Percentiles rank a stretch among this genome's conserved stretches.
phyloP scores from a whole-genome alignment of 2,329 filamentous ascomycete genomes.

The Cordyceps tenuipes region DNA sequence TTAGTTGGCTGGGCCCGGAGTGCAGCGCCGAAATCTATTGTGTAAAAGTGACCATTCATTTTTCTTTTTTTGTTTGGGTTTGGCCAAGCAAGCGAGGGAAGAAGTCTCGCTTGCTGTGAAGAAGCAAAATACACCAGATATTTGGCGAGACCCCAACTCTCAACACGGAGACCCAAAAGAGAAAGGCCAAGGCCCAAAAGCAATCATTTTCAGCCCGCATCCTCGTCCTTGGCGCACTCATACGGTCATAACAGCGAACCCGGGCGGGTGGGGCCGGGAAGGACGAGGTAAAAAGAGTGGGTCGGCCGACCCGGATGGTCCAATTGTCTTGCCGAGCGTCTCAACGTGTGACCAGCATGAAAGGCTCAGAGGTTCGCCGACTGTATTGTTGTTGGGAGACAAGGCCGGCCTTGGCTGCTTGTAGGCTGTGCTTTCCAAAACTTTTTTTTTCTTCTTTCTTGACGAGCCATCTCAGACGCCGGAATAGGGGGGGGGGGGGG shows the following conservation, averaged over 20 bases:
- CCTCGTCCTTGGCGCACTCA: too few relatives aligned
- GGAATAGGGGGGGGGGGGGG: background rate
- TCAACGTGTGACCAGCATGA: constrained; percentile 3
- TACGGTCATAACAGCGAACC: too few relatives aligned
- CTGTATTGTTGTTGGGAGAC: too few relatives aligned
- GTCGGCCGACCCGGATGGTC: background rate
- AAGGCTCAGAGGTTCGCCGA: background rate
- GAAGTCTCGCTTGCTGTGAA: too few relatives aligned
- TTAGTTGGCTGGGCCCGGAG: background rate
- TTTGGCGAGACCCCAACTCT: too few relatives aligned
- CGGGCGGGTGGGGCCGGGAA: constrained; percentile 5
- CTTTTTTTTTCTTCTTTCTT: background rate
- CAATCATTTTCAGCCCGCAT: too few relatives aligned
- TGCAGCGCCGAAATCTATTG: background rate
- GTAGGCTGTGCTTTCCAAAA: background rate
- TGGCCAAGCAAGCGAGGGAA: too few relatives aligned
- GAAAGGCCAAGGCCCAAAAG: too few relatives aligned
- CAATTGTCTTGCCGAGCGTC: constrained; percentile 1
- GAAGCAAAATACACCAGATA: too few relatives aligned
- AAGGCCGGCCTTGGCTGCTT: background rate
- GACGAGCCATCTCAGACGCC: background rate
- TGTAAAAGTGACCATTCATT: too few relatives aligned
- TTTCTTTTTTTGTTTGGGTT: too few relatives aligned
- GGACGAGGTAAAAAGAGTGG: background rate
- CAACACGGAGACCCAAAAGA: too few relatives aligned